Evolutionary conservation across 2,329 filamentous ascomycete genomes (phyloP).

Genomic region (Aspergillus sergii): DNA sequence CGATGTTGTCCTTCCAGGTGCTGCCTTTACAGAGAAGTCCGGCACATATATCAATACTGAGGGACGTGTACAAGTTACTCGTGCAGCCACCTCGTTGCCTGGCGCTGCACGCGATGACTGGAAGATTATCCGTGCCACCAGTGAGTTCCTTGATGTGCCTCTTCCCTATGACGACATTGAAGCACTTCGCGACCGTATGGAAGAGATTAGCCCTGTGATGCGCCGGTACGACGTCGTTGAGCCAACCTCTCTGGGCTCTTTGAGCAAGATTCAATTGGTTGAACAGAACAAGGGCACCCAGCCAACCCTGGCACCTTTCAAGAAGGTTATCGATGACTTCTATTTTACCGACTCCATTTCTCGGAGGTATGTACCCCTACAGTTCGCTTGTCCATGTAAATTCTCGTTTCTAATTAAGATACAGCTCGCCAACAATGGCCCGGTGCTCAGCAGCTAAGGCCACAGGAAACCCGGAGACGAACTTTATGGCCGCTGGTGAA

Average conservation of each 20-base stretch:
- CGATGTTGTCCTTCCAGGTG: constrained; percentile 89
- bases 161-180: constrained; percentile 94
- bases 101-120: constrained; percentile 93
- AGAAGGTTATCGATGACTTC: constrained; percentile 90
- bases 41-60: constrained; percentile 98
- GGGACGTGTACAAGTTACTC: constrained; percentile 90
- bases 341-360: constrained; percentile 98
- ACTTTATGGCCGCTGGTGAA: constrained; percentile 74
- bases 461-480: constrained; percentile 74
- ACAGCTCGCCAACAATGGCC: constrained; percentile 95
- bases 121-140: constrained; percentile 95
- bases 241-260: constrained; percentile 68
- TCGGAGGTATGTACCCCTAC: constrained; percentile 69
- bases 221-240: constrained; percentile 90
- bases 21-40: constrained; percentile 95
- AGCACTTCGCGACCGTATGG: constrained; percentile 86
- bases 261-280: constrained; percentile 93
- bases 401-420: constrained; percentile 17
- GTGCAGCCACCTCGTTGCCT: constrained; percentile 83
- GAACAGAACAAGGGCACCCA: constrained; percentile 92
- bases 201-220: constrained; percentile 88
- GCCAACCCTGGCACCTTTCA: constrained; percentile 71
- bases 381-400: neutral
- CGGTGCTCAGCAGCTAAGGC: constrained; percentile 93
- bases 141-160: constrained; percentile 84